Evolutionary conservation across 495 filamentous ascomycete species (phyloP).

Genomic region (Xylaria curta): DNA sequence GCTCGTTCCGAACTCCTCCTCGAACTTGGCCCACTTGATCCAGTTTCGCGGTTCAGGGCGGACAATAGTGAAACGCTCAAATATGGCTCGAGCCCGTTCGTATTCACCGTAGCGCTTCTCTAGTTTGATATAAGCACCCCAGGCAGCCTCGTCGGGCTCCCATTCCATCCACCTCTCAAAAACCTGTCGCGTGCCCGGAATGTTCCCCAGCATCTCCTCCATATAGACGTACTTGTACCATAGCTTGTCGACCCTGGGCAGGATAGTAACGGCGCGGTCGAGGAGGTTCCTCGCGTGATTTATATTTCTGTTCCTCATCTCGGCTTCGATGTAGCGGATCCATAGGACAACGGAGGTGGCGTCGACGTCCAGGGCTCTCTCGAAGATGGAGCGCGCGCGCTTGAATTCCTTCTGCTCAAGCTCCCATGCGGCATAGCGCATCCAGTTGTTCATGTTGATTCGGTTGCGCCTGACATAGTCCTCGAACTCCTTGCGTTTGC

Average conservation of each 20-base stretch:
- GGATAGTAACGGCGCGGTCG: slow-evolving; percentile 90
- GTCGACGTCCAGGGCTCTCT: slow-evolving; percentile 92
- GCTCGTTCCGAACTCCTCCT: slow-evolving; percentile 91
- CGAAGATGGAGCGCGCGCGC: slow-evolving; percentile 95
- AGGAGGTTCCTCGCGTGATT: slow-evolving; percentile 95
- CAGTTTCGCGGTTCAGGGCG: slow-evolving; percentile 96
- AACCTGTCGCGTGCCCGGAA: slow-evolving; percentile 89
- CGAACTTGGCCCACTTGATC: slow-evolving; percentile 98
- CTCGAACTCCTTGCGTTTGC: slow-evolving; percentile 96
- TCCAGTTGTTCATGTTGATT: slow-evolving; percentile 98
- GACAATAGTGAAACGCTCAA: slow-evolving; percentile 88
- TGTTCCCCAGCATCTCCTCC: slow-evolving; percentile 94
- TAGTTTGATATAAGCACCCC: slow-evolving; percentile 94
- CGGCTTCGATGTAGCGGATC: slow-evolving; percentile 92
- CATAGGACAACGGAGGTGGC: slow-evolving; percentile 80
- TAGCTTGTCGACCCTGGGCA: slow-evolving; percentile 90
- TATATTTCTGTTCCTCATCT: slow-evolving; percentile 97
- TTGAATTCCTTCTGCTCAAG: slow-evolving; percentile 97
- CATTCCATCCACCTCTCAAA: slow-evolving; percentile 99
- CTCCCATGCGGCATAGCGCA: slow-evolving; percentile 97
- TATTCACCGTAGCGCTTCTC: slow-evolving; percentile 95
- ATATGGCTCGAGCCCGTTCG: slow-evolving; percentile 82
- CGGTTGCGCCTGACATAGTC: slow-evolving; percentile 96
- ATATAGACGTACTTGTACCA: slow-evolving; percentile 99
- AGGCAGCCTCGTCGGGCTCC: slow-evolving; percentile 95